Base-by-base conservation (phyloP, 805 yeast species). In the Limtongia smithiae region DNA sequence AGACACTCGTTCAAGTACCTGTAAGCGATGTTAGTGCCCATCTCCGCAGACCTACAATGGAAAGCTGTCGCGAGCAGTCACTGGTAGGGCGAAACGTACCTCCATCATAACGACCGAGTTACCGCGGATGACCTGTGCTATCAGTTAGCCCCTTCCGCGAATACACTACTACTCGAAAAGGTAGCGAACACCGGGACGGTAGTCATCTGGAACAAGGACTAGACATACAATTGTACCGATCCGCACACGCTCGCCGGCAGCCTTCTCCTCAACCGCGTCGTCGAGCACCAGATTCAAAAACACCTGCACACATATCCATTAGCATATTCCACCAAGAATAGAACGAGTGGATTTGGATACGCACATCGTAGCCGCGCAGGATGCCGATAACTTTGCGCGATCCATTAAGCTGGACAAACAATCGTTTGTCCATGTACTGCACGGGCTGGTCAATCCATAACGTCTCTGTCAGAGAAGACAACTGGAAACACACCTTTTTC, bases 351-450 rank as follows among this genome's bases (percentile, higher is more conserved):
- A 61, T 61, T 11, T n/a, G 3, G 7, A 30, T 60, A 64, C 50
- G 60, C 24, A 80, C 78, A 64, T 91, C 97, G 65, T 81, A 91
- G 1, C 97, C 97, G 60, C 86, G 73, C 46, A 91, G 74, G 11
- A 78, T 77, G 1, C 97, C 97, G n/a, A 79, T 77, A 1, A 91
- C 79, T 58, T 77, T 78, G 43, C 97, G 74, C 12, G 84, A 70
- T 1, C 95, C 94, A 65, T 87, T 88, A 51, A 91, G 73, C 57
- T 83, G 85, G 15, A 91, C 71, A 12, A 80, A 72, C 24, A 91
- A 74, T 60, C 79, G 78, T 68, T 85, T 86, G 63, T 85, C 90
- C 78, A 87, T 75, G 64, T 86, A 88, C 82, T 83, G 59, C 12
- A 36, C n/a, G n/a, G n/a, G n/a, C n/a, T n/a, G n/a, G n/a, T n/a